Conservation (phyloP, 2,329 filamentous ascomycete species). For the Venturia effusa region DNA sequence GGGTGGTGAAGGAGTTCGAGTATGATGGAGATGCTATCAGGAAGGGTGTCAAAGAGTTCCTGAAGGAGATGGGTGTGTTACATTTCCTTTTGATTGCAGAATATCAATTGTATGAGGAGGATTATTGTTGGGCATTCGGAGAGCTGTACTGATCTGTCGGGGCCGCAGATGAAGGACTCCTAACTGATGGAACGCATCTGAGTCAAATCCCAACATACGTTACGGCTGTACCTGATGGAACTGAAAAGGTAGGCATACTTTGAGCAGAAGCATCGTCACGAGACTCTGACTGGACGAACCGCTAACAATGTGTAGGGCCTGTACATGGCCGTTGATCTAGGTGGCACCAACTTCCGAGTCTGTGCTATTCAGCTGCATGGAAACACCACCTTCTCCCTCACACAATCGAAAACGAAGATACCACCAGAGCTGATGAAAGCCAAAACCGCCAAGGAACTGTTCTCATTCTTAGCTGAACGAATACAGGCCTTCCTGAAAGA, state of each 20-base stretch:
- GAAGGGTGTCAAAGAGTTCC: constrained; percentile 72
- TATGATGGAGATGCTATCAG: constrained; percentile 70
- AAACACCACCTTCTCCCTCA: constrained; percentile 89
- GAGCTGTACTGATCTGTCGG: neutral
- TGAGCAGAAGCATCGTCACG: neutral
- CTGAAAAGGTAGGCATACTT: constrained; percentile 64
- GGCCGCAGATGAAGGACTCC: constrained; percentile 62
- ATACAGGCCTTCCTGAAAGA: constrained; percentile 78
- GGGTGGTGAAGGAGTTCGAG: constrained; percentile 76
- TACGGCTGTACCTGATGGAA: constrained; percentile 89
- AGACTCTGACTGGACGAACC: constrained; percentile 6
- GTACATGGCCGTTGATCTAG: constrained; percentile 94
- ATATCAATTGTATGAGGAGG: constrained; percentile 10
- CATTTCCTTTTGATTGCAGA: neutral
- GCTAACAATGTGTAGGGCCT: constrained; percentile 54
- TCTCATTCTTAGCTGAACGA: constrained; percentile 84
- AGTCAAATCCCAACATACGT: constrained; percentile 98
- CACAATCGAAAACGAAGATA: constrained; percentile 84
- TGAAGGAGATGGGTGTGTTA: constrained; percentile 63
- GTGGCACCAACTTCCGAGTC: constrained; percentile 95
- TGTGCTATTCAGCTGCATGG: constrained; percentile 91
- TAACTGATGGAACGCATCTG: constrained; percentile 66
- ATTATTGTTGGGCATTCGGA: neutral
- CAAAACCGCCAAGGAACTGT: constrained; percentile 75
- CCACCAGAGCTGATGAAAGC: constrained; percentile 85